A percentile compares a stretch with the other conserved stretches of the same genome.
phyloP scores from a whole-genome alignment of 495 filamentous ascomycete species.

The Penicillium lividum region DNA sequence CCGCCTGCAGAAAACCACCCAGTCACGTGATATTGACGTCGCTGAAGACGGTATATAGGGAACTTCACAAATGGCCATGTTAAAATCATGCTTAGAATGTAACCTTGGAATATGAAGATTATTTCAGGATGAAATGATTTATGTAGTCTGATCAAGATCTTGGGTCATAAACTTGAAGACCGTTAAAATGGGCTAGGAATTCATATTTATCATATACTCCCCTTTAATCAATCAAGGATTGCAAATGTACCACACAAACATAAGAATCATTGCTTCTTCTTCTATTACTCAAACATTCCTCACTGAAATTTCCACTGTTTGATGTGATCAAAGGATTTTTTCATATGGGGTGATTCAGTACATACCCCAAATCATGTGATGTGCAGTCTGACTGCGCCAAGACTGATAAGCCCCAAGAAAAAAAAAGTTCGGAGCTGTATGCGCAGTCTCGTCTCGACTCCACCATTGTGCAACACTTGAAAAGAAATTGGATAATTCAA shows the following conservation, averaged over 20 bases:
- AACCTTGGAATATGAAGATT: no score
- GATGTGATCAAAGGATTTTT: no score
- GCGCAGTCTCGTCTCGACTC: constrained; percentile 16
- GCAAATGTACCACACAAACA: no score
- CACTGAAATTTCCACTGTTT: no score
- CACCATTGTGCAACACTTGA: constrained; percentile 6
- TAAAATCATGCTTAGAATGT: neutral
- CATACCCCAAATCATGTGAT: constrained; percentile 24
- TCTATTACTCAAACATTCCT: no score
- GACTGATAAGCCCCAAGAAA: constrained; percentile 31
- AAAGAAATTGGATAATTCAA: neutral
- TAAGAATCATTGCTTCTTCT: no score
- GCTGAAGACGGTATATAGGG: constrained; percentile 17
- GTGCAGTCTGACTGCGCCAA: constrained; percentile 27
- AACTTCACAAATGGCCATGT: neutral
- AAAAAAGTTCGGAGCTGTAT: constrained; percentile 34
- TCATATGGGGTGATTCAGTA: neutral
- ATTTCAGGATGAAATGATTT: no score
- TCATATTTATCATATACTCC: no score
- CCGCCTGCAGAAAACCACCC: constrained; percentile 35
- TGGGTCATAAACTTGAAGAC: no score
- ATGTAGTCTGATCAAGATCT: no score
- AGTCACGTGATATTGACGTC: constrained; percentile 32
- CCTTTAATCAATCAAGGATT: no score
- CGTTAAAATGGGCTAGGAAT: no score